phyloP scores from a whole-genome alignment of 2,329 filamentous ascomycete species.

The Orbilia brochopaga region DNA sequence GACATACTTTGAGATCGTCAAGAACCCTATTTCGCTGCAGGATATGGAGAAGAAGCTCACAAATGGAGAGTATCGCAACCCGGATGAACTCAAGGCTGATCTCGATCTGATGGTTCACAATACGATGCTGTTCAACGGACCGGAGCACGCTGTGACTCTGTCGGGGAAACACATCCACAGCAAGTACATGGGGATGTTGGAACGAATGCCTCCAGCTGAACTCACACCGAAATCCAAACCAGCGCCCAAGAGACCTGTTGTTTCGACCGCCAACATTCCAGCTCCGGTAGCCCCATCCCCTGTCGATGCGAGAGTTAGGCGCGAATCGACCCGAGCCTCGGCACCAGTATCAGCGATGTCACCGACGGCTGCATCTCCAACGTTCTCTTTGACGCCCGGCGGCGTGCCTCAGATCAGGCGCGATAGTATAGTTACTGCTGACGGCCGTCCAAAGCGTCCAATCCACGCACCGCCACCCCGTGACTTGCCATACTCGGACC shows the following conservation, averaged over 20 bases:
- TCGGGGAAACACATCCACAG: conserved; percentile 67
- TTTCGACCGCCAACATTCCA: conserved; percentile 58
- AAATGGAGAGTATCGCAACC: conserved; percentile 69
- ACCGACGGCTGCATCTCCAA: conserved; percentile 62
- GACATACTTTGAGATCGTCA: conserved; percentile 73
- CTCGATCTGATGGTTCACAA: conserved; percentile 81
- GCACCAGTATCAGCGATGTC: conserved; percentile 57
- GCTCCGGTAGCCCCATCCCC: conserved; percentile 58
- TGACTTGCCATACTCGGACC: conserved; percentile 83
- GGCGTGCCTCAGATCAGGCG: conserved; percentile 83
- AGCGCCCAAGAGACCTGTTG: conserved; percentile 58
- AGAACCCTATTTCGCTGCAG: conserved; percentile 80
- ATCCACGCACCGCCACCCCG: conserved; percentile 90
- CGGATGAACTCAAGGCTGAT: conserved; percentile 76
- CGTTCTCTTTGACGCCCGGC: conserved; percentile 78
- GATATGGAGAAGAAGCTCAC: conserved; percentile 83
- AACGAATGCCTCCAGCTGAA: conserved; percentile 65
- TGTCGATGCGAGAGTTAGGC: conserved; percentile 57
- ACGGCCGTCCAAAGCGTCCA: conserved; percentile 86
- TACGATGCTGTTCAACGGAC: conserved; percentile 80
- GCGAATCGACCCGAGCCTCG: conserved; percentile 60
- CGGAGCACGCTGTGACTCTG: conserved; percentile 73
- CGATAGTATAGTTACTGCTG: conserved; percentile 72
- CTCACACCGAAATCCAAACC: conserved; percentile 67
- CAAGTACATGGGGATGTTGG: conserved; percentile 61